These are phyloP conservation scores for Miscanthus lutarioriparius DNA, from an alignment of 176 grass and related monocot species.

Conservation along the genomic window DNA sequence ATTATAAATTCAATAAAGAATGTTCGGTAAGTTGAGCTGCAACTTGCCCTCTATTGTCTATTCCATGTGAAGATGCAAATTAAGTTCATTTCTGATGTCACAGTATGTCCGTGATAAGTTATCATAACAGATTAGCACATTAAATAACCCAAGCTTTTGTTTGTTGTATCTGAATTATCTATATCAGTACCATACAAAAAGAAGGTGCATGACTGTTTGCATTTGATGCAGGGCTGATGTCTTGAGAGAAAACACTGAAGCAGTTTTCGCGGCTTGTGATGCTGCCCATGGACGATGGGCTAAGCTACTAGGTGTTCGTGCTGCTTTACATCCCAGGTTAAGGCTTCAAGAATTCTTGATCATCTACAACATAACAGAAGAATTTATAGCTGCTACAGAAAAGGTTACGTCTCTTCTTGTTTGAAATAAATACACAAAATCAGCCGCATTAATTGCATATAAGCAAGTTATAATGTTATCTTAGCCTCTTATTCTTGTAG, in stretches of 20 bases:
- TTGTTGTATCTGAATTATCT: conserved; percentile 25
- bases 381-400: conserved; percentile 89
- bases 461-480: conserved; percentile 18
- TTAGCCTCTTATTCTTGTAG: conserved; percentile 41
- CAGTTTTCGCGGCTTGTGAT: conserved; percentile 89
- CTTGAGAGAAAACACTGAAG: conserved; percentile 95
- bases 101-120: not conserved
- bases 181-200: not conserved
- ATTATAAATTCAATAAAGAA: conserved; percentile 83
- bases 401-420: conserved; percentile 62
- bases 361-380: conserved; percentile 94
- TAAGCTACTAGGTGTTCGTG: conserved; percentile 96
- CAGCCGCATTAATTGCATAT: not conserved
- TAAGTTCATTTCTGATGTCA: conserved; percentile 22
- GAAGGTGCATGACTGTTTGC: conserved; percentile 4
- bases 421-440: conserved; percentile 30
- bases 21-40: conserved; percentile 60
- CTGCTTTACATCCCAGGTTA: conserved; percentile 91
- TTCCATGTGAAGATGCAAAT: not conserved
- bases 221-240: conserved; percentile 81
- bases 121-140: not conserved
- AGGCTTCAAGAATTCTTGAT: conserved; percentile 93
- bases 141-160: not conserved
- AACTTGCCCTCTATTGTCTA: not conserved
- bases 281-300: conserved; percentile 98